A percentile compares a stretch with the other conserved stretches of the same genome.
phyloP scores from a whole-genome alignment of 2,329 filamentous ascomycete species.

The Alternaria sp. region DNA sequence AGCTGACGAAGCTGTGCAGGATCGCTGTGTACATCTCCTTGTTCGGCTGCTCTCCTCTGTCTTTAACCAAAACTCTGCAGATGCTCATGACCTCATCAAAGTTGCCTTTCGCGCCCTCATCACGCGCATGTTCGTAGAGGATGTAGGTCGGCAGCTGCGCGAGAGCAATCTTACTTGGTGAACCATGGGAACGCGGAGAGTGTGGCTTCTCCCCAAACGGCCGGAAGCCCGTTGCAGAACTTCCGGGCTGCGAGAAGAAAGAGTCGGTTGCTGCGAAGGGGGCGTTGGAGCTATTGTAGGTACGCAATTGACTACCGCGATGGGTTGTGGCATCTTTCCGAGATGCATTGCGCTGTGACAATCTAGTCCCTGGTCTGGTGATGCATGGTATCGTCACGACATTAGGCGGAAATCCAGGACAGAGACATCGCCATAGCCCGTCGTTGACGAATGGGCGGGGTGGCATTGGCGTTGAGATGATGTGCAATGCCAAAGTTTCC shows the following conservation, averaged over 20 bases:
- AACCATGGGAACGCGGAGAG: background rate
- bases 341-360: conserved; percentile 4
- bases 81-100: conserved; percentile 51
- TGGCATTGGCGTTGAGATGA: conserved; percentile 35
- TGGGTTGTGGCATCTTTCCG: background rate
- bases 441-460: conserved; percentile 46
- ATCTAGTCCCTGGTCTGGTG: conserved; percentile 6
- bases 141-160: conserved; percentile 37
- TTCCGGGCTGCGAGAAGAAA: conserved; percentile 12
- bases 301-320: conserved; percentile 20
- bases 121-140: conserved; percentile 45
- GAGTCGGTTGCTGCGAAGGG: conserved; percentile 13
- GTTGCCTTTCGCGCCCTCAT: conserved; percentile 36
- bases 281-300: conserved; percentile 22
- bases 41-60: conserved; percentile 65
- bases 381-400: background rate
- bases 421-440: conserved; percentile 49
- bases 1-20: conserved; percentile 74
- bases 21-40: conserved; percentile 75
- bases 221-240: conserved; percentile 11
- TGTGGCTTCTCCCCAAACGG: conserved; percentile 14
- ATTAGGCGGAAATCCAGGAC: conserved; percentile 37
- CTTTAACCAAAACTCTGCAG: conserved; percentile 66
- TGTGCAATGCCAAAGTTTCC: conserved; percentile 12
- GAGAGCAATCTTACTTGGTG: conserved; percentile 26